Evolutionary conservation across 768 basidiomycete species (phyloP).

Genomic region (Agrocybe praecox): DNA sequence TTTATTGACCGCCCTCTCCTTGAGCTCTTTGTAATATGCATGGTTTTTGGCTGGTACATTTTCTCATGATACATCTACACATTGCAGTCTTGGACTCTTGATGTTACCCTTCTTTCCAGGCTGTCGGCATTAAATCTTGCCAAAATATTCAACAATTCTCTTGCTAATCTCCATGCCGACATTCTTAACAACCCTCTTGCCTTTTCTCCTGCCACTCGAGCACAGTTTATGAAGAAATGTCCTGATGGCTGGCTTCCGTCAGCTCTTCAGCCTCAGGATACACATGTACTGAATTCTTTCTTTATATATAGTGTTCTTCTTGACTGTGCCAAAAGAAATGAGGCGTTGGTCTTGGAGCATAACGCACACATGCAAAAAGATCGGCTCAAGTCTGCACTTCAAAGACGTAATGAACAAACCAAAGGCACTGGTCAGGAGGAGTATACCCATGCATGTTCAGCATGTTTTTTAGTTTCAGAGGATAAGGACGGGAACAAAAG

Average conservation of each 20-base stretch:
- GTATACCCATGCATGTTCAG: neutral
- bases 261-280: conserved; percentile 9
- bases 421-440: neutral
- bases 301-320: conserved; percentile 22
- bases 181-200: conserved; percentile 5
- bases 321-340: conserved; percentile 16
- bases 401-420: neutral
- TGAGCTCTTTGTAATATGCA: conserved; percentile 11
- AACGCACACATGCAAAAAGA: neutral
- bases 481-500: neutral
- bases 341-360: conserved; percentile 15
- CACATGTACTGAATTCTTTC: conserved; percentile 22
- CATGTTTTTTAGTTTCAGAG: neutral
- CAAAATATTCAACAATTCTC: conserved; percentile 8
- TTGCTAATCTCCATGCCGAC: neutral
- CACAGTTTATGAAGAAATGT: neutral
- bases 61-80: too few relatives aligned
- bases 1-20: conserved; percentile 16
- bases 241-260: conserved; percentile 3
- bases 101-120: neutral
- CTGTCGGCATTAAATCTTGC: conserved; percentile 10
- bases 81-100: too few relatives aligned
- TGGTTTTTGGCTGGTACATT: conserved; percentile 15
- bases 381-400: conserved; percentile 1
- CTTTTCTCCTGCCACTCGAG: neutral